Evolutionary conservation across 164 flowering plant genomes (phyloP).

Genomic region (Berberis vulgaris): DNA sequence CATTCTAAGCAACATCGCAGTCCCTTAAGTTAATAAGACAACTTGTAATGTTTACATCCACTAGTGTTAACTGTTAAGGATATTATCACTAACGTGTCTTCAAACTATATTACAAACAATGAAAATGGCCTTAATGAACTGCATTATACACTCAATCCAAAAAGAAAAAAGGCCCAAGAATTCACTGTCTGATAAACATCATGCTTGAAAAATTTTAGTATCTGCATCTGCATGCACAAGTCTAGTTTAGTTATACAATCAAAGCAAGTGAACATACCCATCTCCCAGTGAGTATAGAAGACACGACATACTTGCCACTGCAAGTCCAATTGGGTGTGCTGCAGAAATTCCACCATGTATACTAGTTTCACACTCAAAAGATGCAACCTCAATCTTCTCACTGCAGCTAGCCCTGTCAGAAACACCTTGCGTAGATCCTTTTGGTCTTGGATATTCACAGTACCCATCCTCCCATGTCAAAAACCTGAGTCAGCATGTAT

Average conservation of each 20-base stretch:
- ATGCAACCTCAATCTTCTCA: slow-evolving; percentile 6
- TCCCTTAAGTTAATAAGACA: too few relatives aligned
- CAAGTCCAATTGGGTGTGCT: slow-evolving; percentile 30
- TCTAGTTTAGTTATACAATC: neutral
- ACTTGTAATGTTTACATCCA: too few relatives aligned
- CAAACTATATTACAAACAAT: too few relatives aligned
- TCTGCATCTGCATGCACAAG: neutral
- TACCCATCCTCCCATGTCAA: slow-evolving; percentile 77
- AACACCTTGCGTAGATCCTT: slow-evolving; percentile 11
- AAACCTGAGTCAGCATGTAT: slow-evolving; percentile 33
- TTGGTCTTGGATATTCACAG: slow-evolving; percentile 29
- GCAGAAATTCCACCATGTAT: slow-evolving; percentile 12
- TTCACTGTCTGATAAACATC: too few relatives aligned
- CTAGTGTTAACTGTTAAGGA: too few relatives aligned
- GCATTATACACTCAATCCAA: too few relatives aligned
- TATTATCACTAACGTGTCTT: too few relatives aligned
- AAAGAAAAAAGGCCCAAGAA: too few relatives aligned
- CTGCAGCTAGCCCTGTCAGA: slow-evolving; percentile 14
- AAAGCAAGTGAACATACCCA: slow-evolving; percentile 45
- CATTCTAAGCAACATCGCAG: too few relatives aligned
- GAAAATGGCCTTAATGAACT: too few relatives aligned
- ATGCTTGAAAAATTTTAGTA: neutral
- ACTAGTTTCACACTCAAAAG: slow-evolving; percentile 15
- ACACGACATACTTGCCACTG: slow-evolving; percentile 55
- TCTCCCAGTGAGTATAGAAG: slow-evolving; percentile 49